Conservation (phyloP, 371 early-diverging fungal species). For the Mortierella sp. region DNA sequence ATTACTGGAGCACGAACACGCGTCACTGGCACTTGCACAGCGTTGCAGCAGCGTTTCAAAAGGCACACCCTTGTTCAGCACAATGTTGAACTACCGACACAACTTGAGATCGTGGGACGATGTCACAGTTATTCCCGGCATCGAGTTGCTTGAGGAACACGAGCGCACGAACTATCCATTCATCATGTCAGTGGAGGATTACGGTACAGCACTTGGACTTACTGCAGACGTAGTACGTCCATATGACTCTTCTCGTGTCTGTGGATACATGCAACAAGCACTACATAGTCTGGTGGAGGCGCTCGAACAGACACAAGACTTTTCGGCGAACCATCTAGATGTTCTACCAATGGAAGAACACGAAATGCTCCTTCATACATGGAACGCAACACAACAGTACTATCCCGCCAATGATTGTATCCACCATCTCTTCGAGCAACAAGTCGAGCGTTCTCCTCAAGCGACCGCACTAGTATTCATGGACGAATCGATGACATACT, state of each 20-base stretch:
- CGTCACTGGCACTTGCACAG: slow-evolving; percentile 32
- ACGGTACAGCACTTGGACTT: slow-evolving; percentile 7
- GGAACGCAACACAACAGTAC: slow-evolving; percentile 5
- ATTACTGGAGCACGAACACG: slow-evolving; percentile 9
- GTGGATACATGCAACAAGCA: slow-evolving; percentile 22
- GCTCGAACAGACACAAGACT: slow-evolving; percentile 8
- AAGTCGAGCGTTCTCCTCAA: background rate
- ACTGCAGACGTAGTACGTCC: slow-evolving; percentile 9
- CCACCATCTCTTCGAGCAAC: slow-evolving; percentile 21
- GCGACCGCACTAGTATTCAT: slow-evolving; percentile 17
- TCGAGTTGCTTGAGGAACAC: slow-evolving; percentile 1
- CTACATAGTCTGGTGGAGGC: slow-evolving; percentile 1
- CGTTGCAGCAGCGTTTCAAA: slow-evolving; percentile 21
- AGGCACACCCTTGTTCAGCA: slow-evolving; percentile 26
- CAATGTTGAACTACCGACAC: slow-evolving; percentile 36
- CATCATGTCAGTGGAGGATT: slow-evolving; percentile 10
- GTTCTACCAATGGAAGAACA: slow-evolving; percentile 9
- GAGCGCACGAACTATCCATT: slow-evolving; percentile 21
- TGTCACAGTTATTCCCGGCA: background rate
- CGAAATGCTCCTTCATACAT: slow-evolving; percentile 4
- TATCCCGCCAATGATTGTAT: slow-evolving; percentile 2
- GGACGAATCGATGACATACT: slow-evolving; percentile 16
- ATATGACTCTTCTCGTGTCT: background rate
- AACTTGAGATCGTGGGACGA: background rate
- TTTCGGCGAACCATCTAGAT: background rate